Base-by-base conservation (phyloP, 352 stramenopile species). In the Phytophthora nicotianae region DNA sequence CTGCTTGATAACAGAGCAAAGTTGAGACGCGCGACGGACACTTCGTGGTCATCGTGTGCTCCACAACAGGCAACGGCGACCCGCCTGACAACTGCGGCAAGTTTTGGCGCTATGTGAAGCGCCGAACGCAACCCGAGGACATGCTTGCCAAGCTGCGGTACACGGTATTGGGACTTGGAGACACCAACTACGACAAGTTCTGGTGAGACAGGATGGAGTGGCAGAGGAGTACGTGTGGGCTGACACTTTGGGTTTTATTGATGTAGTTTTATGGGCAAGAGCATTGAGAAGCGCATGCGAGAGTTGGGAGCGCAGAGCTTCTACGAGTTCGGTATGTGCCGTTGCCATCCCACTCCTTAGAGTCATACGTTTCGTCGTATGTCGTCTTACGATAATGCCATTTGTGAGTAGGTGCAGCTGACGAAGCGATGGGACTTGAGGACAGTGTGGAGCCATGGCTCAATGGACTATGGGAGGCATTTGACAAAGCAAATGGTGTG, bases 171-270 rank as follows among this genome's bases (percentile, higher is more conserved):
- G 96, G 70, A 7, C 75, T 99, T 5, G 96, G 96, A 21, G 96
- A 99, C 73, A 98, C 95, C 38, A 99, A 99, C 77, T 99, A 99
- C 69, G 93, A 98, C 80, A 88, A 97, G 70, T 98, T 98, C 58
- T 98, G 95, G 79, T 91, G 47, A 55, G 65, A 49, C 50, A 24
- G 21, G 26, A n/a, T 27, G 13, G 23, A 10, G 4, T 42, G 13
- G n/a, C 17, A 20, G 8, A 23, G 32, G 43, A 20, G 13, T 46
- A 17, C 14, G 9, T 54, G 13, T 16, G 16, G 13, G 5, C 35
- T 68, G 41, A 50, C 40, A 27, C 5, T 53, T 37, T 54, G 10
- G 9, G 48, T 16, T 51, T 10, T 10, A 11, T 50, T 7, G 13
- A 27, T 59, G 32, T 29, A 89, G 81, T 72, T 90, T 94, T 46